Percentiles rank a stretch among this genome's conserved stretches.
Evolutionary conservation across 352 stramenopile species (phyloP).

Genomic region (Globisporangium lucens): DNA sequence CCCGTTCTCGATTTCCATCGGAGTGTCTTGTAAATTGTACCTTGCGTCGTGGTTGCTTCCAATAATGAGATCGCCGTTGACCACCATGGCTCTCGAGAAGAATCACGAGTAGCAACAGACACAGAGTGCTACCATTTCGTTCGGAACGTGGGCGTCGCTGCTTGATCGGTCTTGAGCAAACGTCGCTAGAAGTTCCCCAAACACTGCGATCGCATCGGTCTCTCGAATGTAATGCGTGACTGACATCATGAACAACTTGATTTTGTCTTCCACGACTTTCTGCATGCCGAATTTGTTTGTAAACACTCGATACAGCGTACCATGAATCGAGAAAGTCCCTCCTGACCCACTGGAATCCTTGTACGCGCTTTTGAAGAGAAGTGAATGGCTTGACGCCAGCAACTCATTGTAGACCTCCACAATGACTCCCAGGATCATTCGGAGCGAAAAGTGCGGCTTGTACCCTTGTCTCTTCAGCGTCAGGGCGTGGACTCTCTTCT

Average conservation of each 20-base stretch:
- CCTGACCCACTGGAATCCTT: conserved; percentile 5
- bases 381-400: conserved; percentile 26
- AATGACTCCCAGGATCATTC: conserved; percentile 50
- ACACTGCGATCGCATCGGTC: conserved; percentile 60
- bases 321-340: conserved; percentile 37
- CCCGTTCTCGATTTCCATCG: conserved; percentile 15
- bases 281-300: conserved; percentile 48
- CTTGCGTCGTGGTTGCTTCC: conserved; percentile 1
- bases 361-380: conserved; percentile 45
- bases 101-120: conserved; percentile 58
- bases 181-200: conserved; percentile 59
- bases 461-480: conserved; percentile 27
- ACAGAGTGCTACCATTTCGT: conserved; percentile 52
- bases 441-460: conserved; percentile 50
- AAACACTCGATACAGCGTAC: conserved; percentile 42
- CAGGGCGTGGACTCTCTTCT: conserved; percentile 33
- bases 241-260: conserved; percentile 64
- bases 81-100: conserved; percentile 59
- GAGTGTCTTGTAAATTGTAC: not conserved
- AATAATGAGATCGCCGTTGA: conserved; percentile 33
- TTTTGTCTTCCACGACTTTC: conserved; percentile 46
- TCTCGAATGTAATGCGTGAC: conserved; percentile 49
- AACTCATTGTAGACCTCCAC: conserved; percentile 52
- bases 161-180: conserved; percentile 23
- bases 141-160: conserved; percentile 32